Percentiles rank a stretch among this genome's conserved stretches.
phyloP scores from a whole-genome alignment of 2,329 filamentous ascomycete genomes.

The Incumbomyces lentus region DNA sequence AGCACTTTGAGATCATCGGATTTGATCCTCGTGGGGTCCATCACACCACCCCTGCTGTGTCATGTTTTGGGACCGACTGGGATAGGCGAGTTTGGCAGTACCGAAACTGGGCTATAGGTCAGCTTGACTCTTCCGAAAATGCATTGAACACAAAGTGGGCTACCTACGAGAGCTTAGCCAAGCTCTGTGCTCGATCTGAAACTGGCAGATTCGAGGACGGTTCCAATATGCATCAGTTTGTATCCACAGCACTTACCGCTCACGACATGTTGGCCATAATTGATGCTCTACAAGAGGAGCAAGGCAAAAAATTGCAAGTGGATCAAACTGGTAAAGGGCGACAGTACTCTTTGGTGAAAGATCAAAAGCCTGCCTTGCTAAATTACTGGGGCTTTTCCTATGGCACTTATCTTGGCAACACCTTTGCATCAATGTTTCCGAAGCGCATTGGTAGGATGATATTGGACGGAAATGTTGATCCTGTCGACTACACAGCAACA shows the following conservation, averaged over 20 bases:
- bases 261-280: conserved; percentile 30
- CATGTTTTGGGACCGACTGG: conserved; percentile 21
- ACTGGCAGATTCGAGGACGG: conserved; percentile 19
- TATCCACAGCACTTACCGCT: conserved; percentile 27
- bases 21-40: conserved; percentile 35
- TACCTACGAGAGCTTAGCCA: conserved; percentile 12
- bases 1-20: conserved; percentile 34
- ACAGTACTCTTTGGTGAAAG: not conserved
- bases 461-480: conserved; percentile 33
- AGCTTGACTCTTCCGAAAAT: conserved; percentile 9
- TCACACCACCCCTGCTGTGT: conserved; percentile 23
- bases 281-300: conserved; percentile 20
- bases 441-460: conserved; percentile 31
- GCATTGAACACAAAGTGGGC: conserved; percentile 18
- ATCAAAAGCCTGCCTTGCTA: conserved; percentile 20
- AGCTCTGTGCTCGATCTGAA: conserved; percentile 14
- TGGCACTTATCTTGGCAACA: conserved; percentile 36
- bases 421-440: conserved; percentile 36
- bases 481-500: conserved; percentile 38
- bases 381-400: conserved; percentile 46
- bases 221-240: conserved; percentile 21
- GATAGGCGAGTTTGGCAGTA: conserved; percentile 5
- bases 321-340: not conserved
- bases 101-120: conserved; percentile 10
- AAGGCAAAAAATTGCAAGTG: conserved; percentile 11